Evolutionary conservation across 371 early-diverging fungal species (phyloP).

Genomic region (Furculomyces boomerangus): DNA sequence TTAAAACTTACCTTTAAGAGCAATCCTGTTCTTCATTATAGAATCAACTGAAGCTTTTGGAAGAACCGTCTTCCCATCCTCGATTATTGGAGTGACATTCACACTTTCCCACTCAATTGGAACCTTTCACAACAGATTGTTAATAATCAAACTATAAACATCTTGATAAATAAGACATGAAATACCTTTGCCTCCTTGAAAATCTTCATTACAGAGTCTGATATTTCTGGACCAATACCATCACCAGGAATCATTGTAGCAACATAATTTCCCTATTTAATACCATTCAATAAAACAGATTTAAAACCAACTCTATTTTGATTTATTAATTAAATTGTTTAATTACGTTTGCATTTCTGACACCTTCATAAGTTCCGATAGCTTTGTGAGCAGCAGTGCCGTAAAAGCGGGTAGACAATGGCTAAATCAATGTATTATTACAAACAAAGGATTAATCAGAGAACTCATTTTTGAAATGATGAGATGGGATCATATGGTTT

Average conservation of each 20-base stretch:
- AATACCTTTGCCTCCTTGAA: conserved; percentile 65
- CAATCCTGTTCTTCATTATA: conserved; percentile 86
- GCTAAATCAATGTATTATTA: background rate
- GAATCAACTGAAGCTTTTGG: conserved; percentile 80
- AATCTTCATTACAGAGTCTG: conserved; percentile 77
- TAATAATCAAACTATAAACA: background rate
- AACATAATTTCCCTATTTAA: conserved; percentile 27
- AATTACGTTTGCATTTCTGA: background rate
- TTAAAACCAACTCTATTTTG: background rate
- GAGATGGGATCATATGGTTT: background rate
- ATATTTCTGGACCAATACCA: conserved; percentile 98
- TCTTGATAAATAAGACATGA: background rate
- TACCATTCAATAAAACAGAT: background rate
- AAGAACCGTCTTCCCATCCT: conserved; percentile 83
- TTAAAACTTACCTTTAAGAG: conserved; percentile 77
- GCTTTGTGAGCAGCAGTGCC: background rate
- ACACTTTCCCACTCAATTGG: conserved; percentile 96
- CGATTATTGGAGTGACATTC: conserved; percentile 81
- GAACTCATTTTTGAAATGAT: background rate
- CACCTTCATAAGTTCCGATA: conserved; percentile 1
- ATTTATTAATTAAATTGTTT: background rate
- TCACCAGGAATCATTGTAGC: conserved; percentile 97
- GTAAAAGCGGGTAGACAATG: background rate
- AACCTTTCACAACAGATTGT: conserved; percentile 19
- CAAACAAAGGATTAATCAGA: background rate